A percentile compares a stretch with the other conserved stretches of the same genome.
Evolutionary conservation across 306 rosid genomes (phyloP).

Genomic region (Cajanus cajan): DNA sequence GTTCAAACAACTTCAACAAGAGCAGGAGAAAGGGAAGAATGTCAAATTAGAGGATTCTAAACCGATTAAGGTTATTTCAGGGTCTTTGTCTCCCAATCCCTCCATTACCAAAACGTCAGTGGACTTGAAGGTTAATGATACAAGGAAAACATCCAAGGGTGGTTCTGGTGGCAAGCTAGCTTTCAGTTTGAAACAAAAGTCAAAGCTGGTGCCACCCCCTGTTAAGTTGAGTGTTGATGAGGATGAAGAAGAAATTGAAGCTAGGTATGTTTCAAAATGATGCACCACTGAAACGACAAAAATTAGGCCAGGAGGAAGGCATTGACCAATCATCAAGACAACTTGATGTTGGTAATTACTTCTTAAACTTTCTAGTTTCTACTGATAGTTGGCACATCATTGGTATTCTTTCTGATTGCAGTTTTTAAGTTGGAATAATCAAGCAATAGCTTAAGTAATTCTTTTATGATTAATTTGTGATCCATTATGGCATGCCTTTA

Average conservation of each 20-base stretch:
- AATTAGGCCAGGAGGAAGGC: conserved; percentile 55
- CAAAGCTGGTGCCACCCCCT: conserved; percentile 78
- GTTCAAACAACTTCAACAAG: conserved; percentile 92
- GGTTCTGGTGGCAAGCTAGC: conserved; percentile 85
- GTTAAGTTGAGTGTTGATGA: conserved; percentile 83
- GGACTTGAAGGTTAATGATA: conserved; percentile 46
- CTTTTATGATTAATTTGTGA: not conserved
- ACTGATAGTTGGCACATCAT: conserved; percentile 1
- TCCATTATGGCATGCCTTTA: not conserved
- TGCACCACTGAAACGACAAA: conserved; percentile 69
- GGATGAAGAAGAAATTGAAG: conserved; percentile 81
- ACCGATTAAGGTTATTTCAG: conserved; percentile 63
- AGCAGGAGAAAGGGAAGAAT: conserved; percentile 56
- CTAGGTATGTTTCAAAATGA: conserved; percentile 53
- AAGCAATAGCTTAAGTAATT: not conserved
- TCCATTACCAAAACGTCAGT: conserved; percentile 31
- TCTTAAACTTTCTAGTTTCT: conserved; percentile 26
- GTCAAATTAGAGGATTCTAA: conserved; percentile 46
- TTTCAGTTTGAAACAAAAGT: conserved; percentile 93
- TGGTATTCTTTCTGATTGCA: not conserved
- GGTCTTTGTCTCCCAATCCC: conserved; percentile 49
- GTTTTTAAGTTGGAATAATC: not conserved
- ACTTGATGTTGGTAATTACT: conserved; percentile 86
- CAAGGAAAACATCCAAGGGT: conserved; percentile 47
- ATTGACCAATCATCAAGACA: conserved; percentile 50